Conservation (phyloP, 1,139 yeast species). For the Suhomyces anneliseae region DNA sequence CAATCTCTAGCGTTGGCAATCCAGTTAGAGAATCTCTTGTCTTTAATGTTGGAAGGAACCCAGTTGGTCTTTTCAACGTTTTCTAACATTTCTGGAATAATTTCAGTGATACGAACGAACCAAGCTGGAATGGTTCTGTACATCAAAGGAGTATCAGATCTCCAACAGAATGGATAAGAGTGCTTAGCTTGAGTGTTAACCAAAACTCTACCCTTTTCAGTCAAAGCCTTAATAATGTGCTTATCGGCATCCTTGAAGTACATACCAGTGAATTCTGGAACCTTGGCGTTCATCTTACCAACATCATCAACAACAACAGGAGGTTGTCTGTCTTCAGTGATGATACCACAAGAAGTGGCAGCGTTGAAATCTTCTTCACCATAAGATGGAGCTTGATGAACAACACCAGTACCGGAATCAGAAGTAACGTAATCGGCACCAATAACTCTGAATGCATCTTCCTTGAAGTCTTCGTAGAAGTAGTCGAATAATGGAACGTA, state of each 20-base stretch:
- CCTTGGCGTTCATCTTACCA: conserved; percentile 78
- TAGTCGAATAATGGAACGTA: conserved; percentile 84
- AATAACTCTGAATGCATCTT: conserved; percentile 78
- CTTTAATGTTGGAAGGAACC: conserved; percentile 91
- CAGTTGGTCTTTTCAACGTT: conserved; percentile 87
- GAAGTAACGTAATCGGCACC: conserved; percentile 81
- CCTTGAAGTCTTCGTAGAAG: conserved; percentile 73
- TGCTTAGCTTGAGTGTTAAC: conserved; percentile 84
- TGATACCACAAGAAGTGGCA: conserved; percentile 73
- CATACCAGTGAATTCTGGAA: conserved; percentile 72
- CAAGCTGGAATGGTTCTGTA: conserved; percentile 98
- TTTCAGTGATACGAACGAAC: conserved; percentile 89
- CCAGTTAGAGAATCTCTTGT: conserved; percentile 96
- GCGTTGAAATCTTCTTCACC: conserved; percentile 98
- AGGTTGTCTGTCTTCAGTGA: conserved; percentile 64
- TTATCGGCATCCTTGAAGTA: conserved; percentile 97
- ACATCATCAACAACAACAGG: conserved; percentile 95
- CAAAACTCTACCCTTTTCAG: conserved; percentile 73
- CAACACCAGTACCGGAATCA: conserved; percentile 99
- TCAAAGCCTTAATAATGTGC: conserved; percentile 78
- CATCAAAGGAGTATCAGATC: conserved; percentile 96
- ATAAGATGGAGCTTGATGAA: conserved; percentile 97
- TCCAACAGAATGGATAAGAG: conserved; percentile 99
- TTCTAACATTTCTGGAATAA: conserved; percentile 84
- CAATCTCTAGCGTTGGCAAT: conserved; percentile 98